Evolutionary conservation across 768 basidiomycete genomes (phyloP).

Genomic region (Chiua virens): DNA sequence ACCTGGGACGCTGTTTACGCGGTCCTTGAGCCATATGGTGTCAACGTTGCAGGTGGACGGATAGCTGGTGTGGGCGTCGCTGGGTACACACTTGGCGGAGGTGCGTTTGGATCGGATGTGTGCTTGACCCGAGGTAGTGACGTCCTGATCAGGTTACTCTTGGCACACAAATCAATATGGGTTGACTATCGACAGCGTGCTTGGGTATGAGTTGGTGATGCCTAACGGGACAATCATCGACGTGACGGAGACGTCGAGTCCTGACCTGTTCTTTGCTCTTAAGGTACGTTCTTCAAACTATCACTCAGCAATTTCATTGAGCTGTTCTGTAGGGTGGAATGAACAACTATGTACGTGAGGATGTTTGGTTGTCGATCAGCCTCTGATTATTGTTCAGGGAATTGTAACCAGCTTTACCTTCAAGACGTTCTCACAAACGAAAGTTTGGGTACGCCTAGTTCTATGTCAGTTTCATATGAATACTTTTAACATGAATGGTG

Average conservation of each 20-base stretch:
- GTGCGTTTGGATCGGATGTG: too few relatives aligned
- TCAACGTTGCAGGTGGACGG: too few relatives aligned
- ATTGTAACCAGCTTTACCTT: slow-evolving; percentile 58
- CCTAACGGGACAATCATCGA: neutral
- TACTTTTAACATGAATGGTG: neutral
- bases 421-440: slow-evolving; percentile 49
- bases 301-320: neutral
- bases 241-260: slow-evolving; percentile 33
- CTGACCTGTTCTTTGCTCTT: slow-evolving; percentile 42
- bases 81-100: too few relatives aligned
- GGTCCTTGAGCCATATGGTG: too few relatives aligned
- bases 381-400: slow-evolving; percentile 33
- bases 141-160: too few relatives aligned
- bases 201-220: too few relatives aligned
- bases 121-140: too few relatives aligned
- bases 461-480: neutral
- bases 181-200: too few relatives aligned
- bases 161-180: too few relatives aligned
- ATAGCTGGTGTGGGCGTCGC: too few relatives aligned
- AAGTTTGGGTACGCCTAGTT: slow-evolving; percentile 51
- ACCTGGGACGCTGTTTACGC: too few relatives aligned
- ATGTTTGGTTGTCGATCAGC: neutral
- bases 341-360: slow-evolving; percentile 19
- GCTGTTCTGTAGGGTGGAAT: slow-evolving; percentile 43
- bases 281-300: slow-evolving; percentile 27